Evolutionary conservation across 345 rosid genomes (phyloP).

Genomic region (Physaria fendleri): DNA sequence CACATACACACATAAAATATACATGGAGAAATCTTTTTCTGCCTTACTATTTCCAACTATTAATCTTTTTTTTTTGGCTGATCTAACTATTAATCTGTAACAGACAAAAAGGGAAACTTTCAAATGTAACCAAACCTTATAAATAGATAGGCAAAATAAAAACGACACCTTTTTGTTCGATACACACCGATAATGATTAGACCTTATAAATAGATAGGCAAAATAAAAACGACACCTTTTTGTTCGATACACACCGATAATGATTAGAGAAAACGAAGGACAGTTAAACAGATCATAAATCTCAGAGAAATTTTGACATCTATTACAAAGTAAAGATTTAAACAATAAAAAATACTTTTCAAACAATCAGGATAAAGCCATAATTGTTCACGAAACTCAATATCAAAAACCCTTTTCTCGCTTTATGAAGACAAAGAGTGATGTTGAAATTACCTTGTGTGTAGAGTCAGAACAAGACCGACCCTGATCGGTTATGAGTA

Average conservation of each 20-base stretch:
- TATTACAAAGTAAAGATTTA: neutral
- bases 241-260: neutral
- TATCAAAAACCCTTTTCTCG: neutral
- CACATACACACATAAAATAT: neutral
- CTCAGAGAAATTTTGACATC: neutral
- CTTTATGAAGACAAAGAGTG: neutral
- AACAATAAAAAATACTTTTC: neutral
- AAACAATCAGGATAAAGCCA: no score
- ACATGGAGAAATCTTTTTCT: neutral
- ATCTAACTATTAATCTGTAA: no score
- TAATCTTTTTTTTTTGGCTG: no score
- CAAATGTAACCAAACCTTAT: neutral
- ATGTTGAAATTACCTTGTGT: slow-evolving; percentile 30
- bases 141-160: neutral
- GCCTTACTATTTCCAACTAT: no score
- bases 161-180: neutral
- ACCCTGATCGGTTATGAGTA: slow-evolving; percentile 3
- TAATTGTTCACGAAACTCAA: neutral
- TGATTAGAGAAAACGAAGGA: neutral
- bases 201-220: neutral
- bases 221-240: slow-evolving; percentile 8
- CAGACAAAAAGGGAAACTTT: neutral
- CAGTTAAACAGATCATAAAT: neutral
- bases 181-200: neutral
- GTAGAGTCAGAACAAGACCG: slow-evolving; percentile 21